Evolutionary conservation across 2,329 filamentous ascomycete species (phyloP), one percentile per base, ranked within the genome.

Genomic region (Raffaelea arxii): DNA sequence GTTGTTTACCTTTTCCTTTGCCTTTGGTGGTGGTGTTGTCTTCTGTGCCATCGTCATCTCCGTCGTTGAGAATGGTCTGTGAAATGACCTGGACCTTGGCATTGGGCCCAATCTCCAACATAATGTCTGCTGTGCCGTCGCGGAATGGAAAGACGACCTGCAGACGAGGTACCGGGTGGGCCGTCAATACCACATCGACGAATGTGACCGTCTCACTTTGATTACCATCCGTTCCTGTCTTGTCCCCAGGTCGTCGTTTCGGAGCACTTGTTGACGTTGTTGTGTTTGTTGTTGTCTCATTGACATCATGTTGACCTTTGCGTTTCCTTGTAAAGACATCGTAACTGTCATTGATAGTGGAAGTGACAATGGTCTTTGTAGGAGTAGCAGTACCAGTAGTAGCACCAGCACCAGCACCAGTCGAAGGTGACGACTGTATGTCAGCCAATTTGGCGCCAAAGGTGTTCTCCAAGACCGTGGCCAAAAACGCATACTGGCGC

Each of bases 401-500:
- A n/a, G n/a, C n/a, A n/a, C n/a, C n/a, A n/a, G n/a, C n/a, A n/a
- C n/a, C n/a, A n/a, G n/a, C n/a, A n/a, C n/a, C n/a, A n/a, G n/a
- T n/a, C n/a, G n/a, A n/a, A 6, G 56, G 61, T 30, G 35, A 50
- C 25, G 56, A 44, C 4, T 43, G 11, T 3, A 45, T 24, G 4
- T 32, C n/a, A 6, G n/a, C n/a, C 43, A 39, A 44, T 40, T 58
- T 60, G 4, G 64, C 57, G 30, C 67, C 68, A 56, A 87, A 84
- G 47, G 74, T 78, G 43, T 75, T 77, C 46, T 72, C 66, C 4
- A 91, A 69, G 3, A 92, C 62, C 0, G 70, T 77, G 2, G 78
- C 78, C 4, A 87, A 67, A 53, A 84, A 80, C 0, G 83, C 82
- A 57, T 87, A 92, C 59, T 92, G 86, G 14, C 87, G 73, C 16